Conservation (phyloP, 2,329 filamentous ascomycete species). For the Colletotrichum eleusines region DNA sequence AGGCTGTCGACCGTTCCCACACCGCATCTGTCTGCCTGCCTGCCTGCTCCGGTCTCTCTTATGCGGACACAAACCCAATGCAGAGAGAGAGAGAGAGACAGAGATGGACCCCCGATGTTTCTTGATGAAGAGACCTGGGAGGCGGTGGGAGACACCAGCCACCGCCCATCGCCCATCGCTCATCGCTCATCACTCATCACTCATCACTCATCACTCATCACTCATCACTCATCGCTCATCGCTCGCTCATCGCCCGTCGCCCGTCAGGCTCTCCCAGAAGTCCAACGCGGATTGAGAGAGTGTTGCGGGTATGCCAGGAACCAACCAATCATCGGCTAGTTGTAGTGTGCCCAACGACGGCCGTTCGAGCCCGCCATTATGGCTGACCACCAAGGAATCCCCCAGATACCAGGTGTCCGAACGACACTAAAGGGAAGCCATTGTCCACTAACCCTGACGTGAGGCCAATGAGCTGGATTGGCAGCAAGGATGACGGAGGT, state of each 20-base stretch:
- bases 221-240: neutral
- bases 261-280: neutral
- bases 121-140: constrained; percentile 7
- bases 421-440: constrained; percentile 27
- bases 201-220: neutral
- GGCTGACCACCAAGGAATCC: constrained; percentile 11
- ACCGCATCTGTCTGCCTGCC: constrained; percentile 31
- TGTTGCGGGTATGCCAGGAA: neutral
- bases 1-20: constrained; percentile 28
- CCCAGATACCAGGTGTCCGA: constrained; percentile 14
- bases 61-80: too few species aligned
- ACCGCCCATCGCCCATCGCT: neutral
- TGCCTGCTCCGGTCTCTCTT: constrained; percentile 7
- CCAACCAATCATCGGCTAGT: constrained; percentile 9
- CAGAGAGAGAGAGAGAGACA: too few species aligned
- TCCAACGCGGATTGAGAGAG: neutral
- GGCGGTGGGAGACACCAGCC: constrained; percentile 25
- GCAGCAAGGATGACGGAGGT: constrained; percentile 27
- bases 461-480: constrained; percentile 14
- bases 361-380: neutral
- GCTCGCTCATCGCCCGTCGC: neutral
- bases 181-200: neutral
- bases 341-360: neutral
- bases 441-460: constrained; percentile 23
- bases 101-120: constrained; percentile 8